phyloP scores from a whole-genome alignment of 495 filamentous ascomycete species.

The Ascodesmis nigricans region DNA sequence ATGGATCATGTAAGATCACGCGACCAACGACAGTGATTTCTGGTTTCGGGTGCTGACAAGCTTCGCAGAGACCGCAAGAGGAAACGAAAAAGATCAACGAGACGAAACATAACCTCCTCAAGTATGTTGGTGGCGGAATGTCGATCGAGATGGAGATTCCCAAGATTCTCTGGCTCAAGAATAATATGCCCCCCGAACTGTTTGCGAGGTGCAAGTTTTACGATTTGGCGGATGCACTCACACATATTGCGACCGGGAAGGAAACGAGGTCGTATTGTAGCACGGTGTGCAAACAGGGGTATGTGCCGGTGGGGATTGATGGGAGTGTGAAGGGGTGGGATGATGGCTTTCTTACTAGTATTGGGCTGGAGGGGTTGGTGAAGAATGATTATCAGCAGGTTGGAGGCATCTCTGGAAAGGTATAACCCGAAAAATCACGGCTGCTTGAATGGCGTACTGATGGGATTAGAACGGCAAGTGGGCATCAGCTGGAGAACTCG shows the following conservation, averaged over 20 bases:
- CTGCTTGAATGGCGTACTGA: conserved; percentile 5
- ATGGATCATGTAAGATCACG: conserved; percentile 21
- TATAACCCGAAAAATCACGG: conserved; percentile 32
- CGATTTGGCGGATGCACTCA: conserved; percentile 80
- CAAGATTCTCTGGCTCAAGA: conserved; percentile 93
- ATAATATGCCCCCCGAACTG: conserved; percentile 80
- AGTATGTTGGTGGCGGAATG: conserved; percentile 93
- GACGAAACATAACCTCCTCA: conserved; percentile 75
- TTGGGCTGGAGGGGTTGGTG: conserved; percentile 61
- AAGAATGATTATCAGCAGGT: conserved; percentile 75
- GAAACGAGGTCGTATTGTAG: conserved; percentile 85
- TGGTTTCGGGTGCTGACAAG: no score
- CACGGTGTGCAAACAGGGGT: conserved; percentile 88
- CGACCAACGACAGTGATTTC: no score
- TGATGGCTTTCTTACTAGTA: conserved; percentile 66
- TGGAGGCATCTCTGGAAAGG: conserved; percentile 83
- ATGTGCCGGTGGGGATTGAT: conserved; percentile 82
- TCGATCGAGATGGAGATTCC: conserved; percentile 98
- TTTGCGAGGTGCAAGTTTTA: conserved; percentile 92
- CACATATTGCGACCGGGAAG: conserved; percentile 82
- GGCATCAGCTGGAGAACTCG: conserved; percentile 71
- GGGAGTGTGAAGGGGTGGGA: conserved; percentile 98
- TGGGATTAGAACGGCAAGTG: conserved; percentile 61
- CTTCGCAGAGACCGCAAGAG: conserved; percentile 51
- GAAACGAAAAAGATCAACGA: conserved; percentile 83